Evolutionary conservation across 2,329 filamentous ascomycete genomes (phyloP).

Genomic region (Penicillium sp.): DNA sequence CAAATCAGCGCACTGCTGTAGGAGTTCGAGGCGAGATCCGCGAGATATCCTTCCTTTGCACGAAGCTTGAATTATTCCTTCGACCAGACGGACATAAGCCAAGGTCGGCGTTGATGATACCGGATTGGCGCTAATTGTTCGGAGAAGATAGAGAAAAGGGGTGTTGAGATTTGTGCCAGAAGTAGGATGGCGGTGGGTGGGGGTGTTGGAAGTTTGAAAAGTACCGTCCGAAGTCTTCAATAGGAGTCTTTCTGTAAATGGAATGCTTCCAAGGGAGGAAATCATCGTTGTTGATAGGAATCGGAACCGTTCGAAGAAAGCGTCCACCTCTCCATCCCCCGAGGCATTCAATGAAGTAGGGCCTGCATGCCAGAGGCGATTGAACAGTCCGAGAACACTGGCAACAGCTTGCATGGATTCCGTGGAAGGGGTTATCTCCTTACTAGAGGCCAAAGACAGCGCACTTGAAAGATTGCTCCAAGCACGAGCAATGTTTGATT

Average conservation of each 20-base stretch:
- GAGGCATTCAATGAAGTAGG: slow-evolving; percentile 39
- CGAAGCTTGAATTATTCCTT: slow-evolving; percentile 33
- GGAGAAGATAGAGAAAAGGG: slow-evolving; percentile 42
- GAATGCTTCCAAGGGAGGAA: slow-evolving; percentile 49
- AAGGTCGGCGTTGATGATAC: slow-evolving; percentile 18
- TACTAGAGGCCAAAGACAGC: slow-evolving; percentile 65
- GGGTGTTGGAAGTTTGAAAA: slow-evolving; percentile 47
- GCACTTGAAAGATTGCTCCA: slow-evolving; percentile 61
- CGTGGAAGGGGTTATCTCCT: slow-evolving; percentile 85
- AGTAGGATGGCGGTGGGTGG: slow-evolving; percentile 32
- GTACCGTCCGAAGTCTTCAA: slow-evolving; percentile 57
- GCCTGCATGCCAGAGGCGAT: slow-evolving; percentile 66
- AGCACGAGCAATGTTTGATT: slow-evolving; percentile 56
- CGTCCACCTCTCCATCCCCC: slow-evolving; percentile 27
- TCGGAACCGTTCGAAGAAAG: slow-evolving; percentile 51
- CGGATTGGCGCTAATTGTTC: slow-evolving; percentile 29
- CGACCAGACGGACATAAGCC: slow-evolving; percentile 31
- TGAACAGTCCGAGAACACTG: slow-evolving; percentile 67
- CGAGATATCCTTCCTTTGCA: slow-evolving; percentile 36
- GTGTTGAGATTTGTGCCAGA: slow-evolving; percentile 32
- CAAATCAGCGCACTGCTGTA: slow-evolving; percentile 39
- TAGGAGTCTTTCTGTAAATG: slow-evolving; percentile 53
- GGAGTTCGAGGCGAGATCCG: slow-evolving; percentile 38
- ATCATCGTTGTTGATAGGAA: slow-evolving; percentile 55
- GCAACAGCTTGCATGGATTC: slow-evolving; percentile 82